Base-by-base conservation (phyloP, 495 filamentous ascomycete genomes). In the Talaromyces wortmannii region DNA sequence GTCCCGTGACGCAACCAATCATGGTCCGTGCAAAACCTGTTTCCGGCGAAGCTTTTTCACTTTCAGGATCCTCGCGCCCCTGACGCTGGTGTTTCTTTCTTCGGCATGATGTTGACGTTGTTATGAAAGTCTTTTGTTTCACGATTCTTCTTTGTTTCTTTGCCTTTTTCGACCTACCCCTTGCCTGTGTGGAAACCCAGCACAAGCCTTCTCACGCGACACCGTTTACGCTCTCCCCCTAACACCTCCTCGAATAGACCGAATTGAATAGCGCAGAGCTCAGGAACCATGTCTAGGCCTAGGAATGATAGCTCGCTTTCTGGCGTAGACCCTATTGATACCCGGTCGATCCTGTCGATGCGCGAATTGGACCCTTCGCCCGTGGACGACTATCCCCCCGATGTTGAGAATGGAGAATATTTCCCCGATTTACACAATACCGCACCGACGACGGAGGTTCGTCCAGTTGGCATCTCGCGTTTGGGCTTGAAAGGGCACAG, bases 301-400 rank as follows among this genome's bases (percentile, higher is more conserved):
- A 53, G 52, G 40, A 53, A 29, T 29, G 42, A 45, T 13, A 53
- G 52, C 7, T 42, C 45, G n/a, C 52, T 53, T 7, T 53, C 52
- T 16, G 43, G 17, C 13, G 52, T 45, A 13, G 52, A 53, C 43
- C 31, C 52, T 29, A 62, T 68, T 42, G 72, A 78, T 31, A 67
- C 67, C 42, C 68, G 63, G 50, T 74, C 84, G 5, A 69, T 84
- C 43, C 67, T 83, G 33, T 89, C 86, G 30, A 81, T 96, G 60
- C 78, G 86, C 51, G 82, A 91, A 55, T 72, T 96, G 30, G 91
- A 95, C 45, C 91, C 91, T 8, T 82, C 84, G 8, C 91, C 91
- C 0, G 86, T 95, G 31, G 86, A 92, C 11, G 82, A 84, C 36
- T 72, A 60, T 5, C 79, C 78, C 8, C 69, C 76, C 0, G 71